Evolutionary conservation across 768 basidiomycete species (phyloP), one percentile per base, ranked within the genome.

Genomic region (Austroboletus eburneus): DNA sequence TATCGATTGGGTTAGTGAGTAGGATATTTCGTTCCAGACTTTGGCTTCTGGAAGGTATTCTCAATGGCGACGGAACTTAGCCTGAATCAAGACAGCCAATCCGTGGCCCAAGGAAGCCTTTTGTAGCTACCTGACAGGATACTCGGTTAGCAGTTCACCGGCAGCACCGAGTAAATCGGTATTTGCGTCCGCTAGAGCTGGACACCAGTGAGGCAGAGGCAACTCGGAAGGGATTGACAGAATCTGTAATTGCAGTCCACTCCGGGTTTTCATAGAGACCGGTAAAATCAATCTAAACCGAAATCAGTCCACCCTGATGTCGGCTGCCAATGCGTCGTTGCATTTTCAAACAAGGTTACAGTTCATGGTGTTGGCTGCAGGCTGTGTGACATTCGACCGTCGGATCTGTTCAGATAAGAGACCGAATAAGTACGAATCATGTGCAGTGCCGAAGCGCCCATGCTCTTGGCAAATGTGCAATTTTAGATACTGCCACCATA

Each of bases 111-210:
- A 9, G 14, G 12, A 29, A 21, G 22, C 25, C 23, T 42, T 55
- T 44, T 47, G 42, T 60, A 48, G 24, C 34, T 17, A 22, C n/a
- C 44, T 33, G 35, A 2, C 23, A 17, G 27, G 20, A 39, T 30
- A 21, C 27, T 21, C 30, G 29, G 27, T 1, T 32, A 13, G 30
- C 13, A 32, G 30, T 13, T 32, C 7, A 32, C 30, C 8, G 13
- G 30, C 30, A 14, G 30, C 7, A 14, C 30, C 7, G 30, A 32
- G 30, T 4, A 14, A 32, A 32, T 32, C 9, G 13, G 16, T 33
- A 33, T 14, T 29, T 7, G 29, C 13, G n/a, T n/a, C n/a, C 29
- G 29, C 29, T 29, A 7, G 13, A 29, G 29, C 8, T 29, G 29
- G 29, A 13, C 13, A 13, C 8, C 29, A 29, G 29, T 13, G 13